Conservation (phyloP, 768 basidiomycete species). For the Kwoniella mangroviensis region DNA sequence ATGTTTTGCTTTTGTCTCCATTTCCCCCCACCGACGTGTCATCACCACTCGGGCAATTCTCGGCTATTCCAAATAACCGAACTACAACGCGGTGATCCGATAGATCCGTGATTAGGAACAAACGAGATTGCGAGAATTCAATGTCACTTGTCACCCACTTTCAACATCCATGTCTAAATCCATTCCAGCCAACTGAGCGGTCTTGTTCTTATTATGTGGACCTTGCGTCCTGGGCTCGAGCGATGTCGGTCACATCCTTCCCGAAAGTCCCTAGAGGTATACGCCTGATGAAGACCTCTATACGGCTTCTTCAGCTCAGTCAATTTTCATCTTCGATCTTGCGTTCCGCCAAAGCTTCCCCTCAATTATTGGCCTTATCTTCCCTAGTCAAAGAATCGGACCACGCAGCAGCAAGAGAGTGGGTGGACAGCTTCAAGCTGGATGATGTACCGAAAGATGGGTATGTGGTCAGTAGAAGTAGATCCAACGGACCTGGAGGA, state of each 20-base stretch:
- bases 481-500: conserved; percentile 54
- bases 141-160: no score
- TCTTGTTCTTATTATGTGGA: no score
- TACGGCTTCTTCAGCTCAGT: no score
- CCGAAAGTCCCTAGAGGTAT: no score
- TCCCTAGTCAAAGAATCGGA: conserved; percentile 24
- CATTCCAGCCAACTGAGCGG: not conserved
- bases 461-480: conserved; percentile 35
- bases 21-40: no score
- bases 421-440: conserved; percentile 39
- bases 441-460: conserved; percentile 47
- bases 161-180: not conserved
- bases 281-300: no score
- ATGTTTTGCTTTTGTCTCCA: not conserved
- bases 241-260: no score
- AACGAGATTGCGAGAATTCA: not conserved
- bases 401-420: conserved; percentile 31
- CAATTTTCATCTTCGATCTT: not conserved
- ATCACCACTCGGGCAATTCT: not conserved
- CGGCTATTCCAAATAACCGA: not conserved
- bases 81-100: not conserved
- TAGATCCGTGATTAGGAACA: conserved; percentile 17
- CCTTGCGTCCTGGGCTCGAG: no score
- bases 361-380: conserved; percentile 10
- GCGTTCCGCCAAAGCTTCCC: conserved; percentile 8